phyloP scores from a whole-genome alignment of 306 rosid genomes.

The Phaseolus lunatus region DNA sequence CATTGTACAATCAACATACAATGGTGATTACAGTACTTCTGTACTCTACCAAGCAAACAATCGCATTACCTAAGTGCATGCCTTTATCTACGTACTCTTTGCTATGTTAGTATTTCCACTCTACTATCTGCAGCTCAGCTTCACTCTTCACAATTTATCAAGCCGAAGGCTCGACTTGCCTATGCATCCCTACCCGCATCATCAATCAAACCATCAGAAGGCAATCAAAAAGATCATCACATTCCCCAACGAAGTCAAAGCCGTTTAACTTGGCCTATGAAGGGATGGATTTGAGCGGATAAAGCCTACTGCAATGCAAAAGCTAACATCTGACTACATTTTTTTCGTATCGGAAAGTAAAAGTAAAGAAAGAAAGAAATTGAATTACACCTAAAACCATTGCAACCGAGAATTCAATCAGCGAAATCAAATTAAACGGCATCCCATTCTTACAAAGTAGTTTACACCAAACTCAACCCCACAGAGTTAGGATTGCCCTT shows the following conservation, averaged over 20 bases:
- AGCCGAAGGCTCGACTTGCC: neutral
- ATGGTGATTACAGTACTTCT: neutral
- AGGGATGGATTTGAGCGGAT: neutral
- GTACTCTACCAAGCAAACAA: neutral
- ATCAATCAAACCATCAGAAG: neutral
- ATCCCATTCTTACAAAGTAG: neutral
- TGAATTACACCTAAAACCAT: neutral
- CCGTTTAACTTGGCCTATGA: neutral
- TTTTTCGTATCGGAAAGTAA: neutral
- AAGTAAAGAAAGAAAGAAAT: neutral
- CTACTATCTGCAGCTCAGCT: neutral
- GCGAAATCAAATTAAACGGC: slow-evolving; percentile 1
- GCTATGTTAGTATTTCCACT: neutral
- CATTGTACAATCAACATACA: neutral
- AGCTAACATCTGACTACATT: neutral
- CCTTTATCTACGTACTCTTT: neutral
- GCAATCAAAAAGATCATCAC: neutral
- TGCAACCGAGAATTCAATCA: slow-evolving; percentile 1
- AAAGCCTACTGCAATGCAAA: neutral
- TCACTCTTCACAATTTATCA: neutral
- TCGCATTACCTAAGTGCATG: neutral
- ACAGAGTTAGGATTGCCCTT: too few species aligned
- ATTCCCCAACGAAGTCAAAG: neutral
- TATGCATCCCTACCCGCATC: neutral
- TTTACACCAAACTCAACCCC: too few species aligned